Evolutionary conservation across 495 filamentous ascomycete genomes (phyloP), one percentile per base, ranked within the genome.

Genomic region (Penicillium cinerascens): DNA sequence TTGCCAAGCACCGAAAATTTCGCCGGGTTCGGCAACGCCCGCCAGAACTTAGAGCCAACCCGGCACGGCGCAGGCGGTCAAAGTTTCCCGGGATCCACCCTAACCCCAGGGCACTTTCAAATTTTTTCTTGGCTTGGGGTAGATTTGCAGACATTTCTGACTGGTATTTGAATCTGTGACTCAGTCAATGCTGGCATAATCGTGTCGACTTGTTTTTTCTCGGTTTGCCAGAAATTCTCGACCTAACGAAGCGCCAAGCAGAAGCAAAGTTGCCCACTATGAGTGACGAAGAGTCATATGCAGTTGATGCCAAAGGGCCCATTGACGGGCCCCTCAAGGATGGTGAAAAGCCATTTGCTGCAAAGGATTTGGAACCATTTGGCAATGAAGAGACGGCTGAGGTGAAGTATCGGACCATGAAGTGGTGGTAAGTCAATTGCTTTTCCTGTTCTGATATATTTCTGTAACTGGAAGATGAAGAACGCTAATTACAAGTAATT

Each of bases 381-480:
- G 74, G 72, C 6, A 68, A 73, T 59, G 74, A 76, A 49, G 66
- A 68, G 25, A 59, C 46, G 0, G 68, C 63, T 5, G 72, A 74
- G 49, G 64, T 73, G 36, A 71, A 73, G 51, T 76, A 76, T 57
- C 65, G 65, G 23, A 73, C 68, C 22, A 73, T 77, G 70, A 63
- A 60, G 37, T 77, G 74, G 73, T 77, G 74, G 73, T 66, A 63
- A 54, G 64, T 61, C 5, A 23, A n/a, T n/a, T 16, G 22, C 17
- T 18, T 42, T 25, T n/a, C 7, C 1, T 10, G 10, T 8, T 9
- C 27, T 26, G 21, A 40, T 6, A 20, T 5, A 13, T 4, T 6
- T 38, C n/a, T 17, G 11, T 17, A 9, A 26, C 23, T 6, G 7
- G 22, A 8, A 33, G 6, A 35, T 44, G 25, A 33, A 37, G 21